Conservation (phyloP, 306 rosid species). For the Crataegus laevigata region DNA sequence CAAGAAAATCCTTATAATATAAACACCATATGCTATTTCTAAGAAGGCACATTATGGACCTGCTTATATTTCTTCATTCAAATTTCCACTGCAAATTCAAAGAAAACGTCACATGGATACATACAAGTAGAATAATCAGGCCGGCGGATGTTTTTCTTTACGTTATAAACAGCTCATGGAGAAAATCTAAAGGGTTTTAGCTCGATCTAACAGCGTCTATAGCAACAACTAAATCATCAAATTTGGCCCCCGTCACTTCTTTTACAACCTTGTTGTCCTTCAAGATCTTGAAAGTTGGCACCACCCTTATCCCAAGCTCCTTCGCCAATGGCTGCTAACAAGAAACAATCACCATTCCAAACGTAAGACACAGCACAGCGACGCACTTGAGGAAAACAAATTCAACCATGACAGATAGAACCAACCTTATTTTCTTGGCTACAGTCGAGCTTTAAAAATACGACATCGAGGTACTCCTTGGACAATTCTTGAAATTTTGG, state of each 20-base stretch:
- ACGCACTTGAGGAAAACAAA: background rate
- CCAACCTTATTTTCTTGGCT: conserved; percentile 81
- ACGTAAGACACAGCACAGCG: conserved; percentile 1
- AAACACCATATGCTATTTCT: background rate
- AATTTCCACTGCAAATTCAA: background rate
- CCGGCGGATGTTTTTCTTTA: conserved; percentile 1
- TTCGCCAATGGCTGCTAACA: conserved; percentile 80
- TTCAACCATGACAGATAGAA: background rate
- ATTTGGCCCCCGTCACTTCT: conserved; percentile 88
- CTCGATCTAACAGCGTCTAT: conserved; percentile 65
- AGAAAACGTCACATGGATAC: conserved; percentile 1
- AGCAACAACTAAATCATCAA: conserved; percentile 73
- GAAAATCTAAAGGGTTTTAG: conserved; percentile 18
- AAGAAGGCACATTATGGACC: background rate
- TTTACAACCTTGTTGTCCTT: conserved; percentile 72
- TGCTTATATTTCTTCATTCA: background rate
- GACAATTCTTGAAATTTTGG: conserved; percentile 73
- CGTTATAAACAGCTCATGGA: conserved; percentile 10
- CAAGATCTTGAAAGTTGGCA: conserved; percentile 90
- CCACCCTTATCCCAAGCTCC: conserved; percentile 93
- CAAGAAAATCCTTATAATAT: too few relatives aligned
- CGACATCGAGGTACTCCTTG: conserved; percentile 71
- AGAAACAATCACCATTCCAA: conserved; percentile 2
- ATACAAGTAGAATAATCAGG: conserved; percentile 16
- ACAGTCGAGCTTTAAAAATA: conserved; percentile 92